Percentiles rank a stretch among this genome's conserved stretches.
Evolutionary conservation across 768 basidiomycete species (phyloP).

Genomic region (Hericium alpestre): DNA sequence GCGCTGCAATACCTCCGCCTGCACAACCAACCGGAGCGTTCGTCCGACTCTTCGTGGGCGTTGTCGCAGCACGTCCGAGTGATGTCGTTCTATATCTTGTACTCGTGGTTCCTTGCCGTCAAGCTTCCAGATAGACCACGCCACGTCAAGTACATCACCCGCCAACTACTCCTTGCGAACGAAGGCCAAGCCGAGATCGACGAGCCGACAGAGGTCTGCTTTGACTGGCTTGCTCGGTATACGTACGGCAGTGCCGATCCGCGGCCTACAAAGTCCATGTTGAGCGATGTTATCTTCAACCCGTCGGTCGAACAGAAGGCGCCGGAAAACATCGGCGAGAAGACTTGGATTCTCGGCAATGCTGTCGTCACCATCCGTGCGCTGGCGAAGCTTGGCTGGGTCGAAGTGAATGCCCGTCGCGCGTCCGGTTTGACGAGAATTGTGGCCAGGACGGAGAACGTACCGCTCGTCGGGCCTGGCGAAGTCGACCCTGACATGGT

Average conservation of each 20-base stretch:
- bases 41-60: constrained; percentile 66
- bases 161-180: constrained; percentile 79
- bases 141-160: constrained; percentile 78
- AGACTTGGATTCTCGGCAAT: constrained; percentile 81
- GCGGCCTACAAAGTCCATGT: constrained; percentile 66
- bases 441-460: constrained; percentile 79
- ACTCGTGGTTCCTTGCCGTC: constrained; percentile 88
- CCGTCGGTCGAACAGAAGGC: constrained; percentile 23
- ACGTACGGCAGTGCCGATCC: constrained; percentile 93
- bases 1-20: constrained; percentile 89
- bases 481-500: constrained; percentile 75
- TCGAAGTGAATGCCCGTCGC: constrained; percentile 73
- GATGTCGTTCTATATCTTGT: constrained; percentile 83
- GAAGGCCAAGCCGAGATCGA: constrained; percentile 66
- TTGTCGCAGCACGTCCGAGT: constrained; percentile 85
- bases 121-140: constrained; percentile 70
- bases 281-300: constrained; percentile 72
- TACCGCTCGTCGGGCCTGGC: constrained; percentile 74
- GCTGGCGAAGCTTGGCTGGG: constrained; percentile 71
- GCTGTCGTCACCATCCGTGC: constrained; percentile 75
- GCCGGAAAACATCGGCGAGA: constrained; percentile 41
- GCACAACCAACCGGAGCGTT: constrained; percentile 58
- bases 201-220: constrained; percentile 89
- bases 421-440: constrained; percentile 85
- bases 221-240: constrained; percentile 94